Base-by-base conservation (phyloP, 345 rosid species). In the Excoecaria cochinchinensis region DNA sequence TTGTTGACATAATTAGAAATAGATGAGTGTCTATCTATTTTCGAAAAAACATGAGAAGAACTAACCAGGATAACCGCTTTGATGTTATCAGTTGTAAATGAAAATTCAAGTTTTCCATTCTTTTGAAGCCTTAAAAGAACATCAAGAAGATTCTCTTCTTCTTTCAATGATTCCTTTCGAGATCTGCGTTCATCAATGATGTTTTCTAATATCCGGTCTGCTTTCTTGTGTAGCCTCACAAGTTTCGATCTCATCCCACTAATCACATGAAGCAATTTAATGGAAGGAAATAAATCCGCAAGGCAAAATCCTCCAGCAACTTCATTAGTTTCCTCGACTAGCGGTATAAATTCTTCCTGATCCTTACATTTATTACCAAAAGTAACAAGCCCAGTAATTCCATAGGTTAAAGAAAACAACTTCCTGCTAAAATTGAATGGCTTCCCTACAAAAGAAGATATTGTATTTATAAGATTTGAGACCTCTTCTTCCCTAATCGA, bases 61-160 rank as follows among this genome's bases (percentile, higher is more conserved):
- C 82, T 57, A 39, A 82, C 85, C 76, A 76, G 4, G 48, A 85
- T 73, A 25, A 85, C 72, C 12, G 82, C 86, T 76, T 88, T 81
- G 75, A 84, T 73, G 74, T 78, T 79, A 12, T 69, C 46, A 8
- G 57, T 24, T 52, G 72, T 69, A 3, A 86, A 44, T 36, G 74
- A 67, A 67, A 80, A 69, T 0, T 80, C 85, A 11, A 36, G 69
- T 1, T 74, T 8, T 6, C 78, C 76, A 25, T 66, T 5, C 10
- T 75, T 67, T 36, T 81, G 84, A 67, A 82, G 51, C 8, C 74
- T 78, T 46, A 86, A 46, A 56, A 88, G 87, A 67, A 83, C 79
- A 78, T 83, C 85, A 15, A 88, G 71, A 19, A 74, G 53, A 53
- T 74, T 70, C 24, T 64, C 56, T n/a, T 70, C 31, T 31, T 31